These are phyloP conservation scores for Lithospermum erythrorhizon DNA, from an alignment of 257 asterid species.

Conservation along the genomic window DNA sequence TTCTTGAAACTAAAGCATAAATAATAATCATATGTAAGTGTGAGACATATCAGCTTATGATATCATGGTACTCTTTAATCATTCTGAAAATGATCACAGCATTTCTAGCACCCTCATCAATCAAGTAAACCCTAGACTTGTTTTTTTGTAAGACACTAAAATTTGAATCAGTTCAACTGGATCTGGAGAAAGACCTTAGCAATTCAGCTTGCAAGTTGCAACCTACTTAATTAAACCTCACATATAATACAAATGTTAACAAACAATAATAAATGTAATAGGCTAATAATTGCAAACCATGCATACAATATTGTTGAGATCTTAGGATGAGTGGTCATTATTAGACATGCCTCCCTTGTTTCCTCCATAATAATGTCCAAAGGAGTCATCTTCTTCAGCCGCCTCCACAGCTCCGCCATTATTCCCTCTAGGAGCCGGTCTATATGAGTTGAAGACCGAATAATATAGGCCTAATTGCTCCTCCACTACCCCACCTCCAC, in stretches of 20 bases:
- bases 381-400: not conserved
- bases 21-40: not conserved
- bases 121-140: slow-evolving; percentile 20
- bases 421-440: slow-evolving; percentile 21
- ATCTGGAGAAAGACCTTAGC: slow-evolving; percentile 1
- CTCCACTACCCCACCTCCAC: slow-evolving; percentile 25
- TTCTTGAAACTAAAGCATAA: slow-evolving; percentile 15
- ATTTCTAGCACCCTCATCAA: slow-evolving; percentile 4
- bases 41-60: slow-evolving; percentile 3
- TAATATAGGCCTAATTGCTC: slow-evolving; percentile 51
- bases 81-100: not conserved
- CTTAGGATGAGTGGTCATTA: slow-evolving; percentile 11
- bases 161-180: slow-evolving; percentile 13
- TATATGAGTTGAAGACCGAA: slow-evolving; percentile 35
- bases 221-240: not conserved
- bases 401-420: slow-evolving; percentile 20
- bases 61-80: not conserved
- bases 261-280: not conserved
- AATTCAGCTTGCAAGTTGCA: slow-evolving; percentile 2
- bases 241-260: not conserved
- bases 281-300: too few relatives aligned
- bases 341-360: slow-evolving; percentile 12
- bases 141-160: not conserved
- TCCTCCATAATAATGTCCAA: slow-evolving; percentile 11
- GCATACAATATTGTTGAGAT: not conserved